phyloP scores from a whole-genome alignment of 441 rosid genomes.

The Euphorbia schlechtendalii region DNA sequence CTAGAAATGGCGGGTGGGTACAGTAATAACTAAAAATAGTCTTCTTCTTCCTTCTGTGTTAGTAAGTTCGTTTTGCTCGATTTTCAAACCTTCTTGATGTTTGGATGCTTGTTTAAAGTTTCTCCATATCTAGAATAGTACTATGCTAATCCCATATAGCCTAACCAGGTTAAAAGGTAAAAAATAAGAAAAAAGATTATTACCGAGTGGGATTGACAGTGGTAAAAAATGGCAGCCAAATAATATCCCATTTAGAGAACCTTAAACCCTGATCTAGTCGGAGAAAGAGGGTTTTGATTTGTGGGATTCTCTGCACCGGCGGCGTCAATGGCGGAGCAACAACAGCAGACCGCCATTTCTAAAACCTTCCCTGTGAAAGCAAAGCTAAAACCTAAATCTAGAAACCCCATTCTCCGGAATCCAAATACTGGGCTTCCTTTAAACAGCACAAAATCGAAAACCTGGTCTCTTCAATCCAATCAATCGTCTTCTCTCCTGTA shows the following conservation, averaged over 20 bases:
- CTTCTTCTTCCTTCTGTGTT: neutral
- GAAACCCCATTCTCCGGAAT: slow-evolving; percentile 58
- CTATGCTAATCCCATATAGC: too few relatives aligned
- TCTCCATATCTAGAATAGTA: neutral
- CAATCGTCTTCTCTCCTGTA: slow-evolving; percentile 58
- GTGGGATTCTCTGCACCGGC: slow-evolving; percentile 39
- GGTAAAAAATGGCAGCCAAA: too few relatives aligned
- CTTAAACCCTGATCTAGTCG: neutral
- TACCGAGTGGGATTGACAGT: too few relatives aligned
- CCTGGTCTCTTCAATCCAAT: slow-evolving; percentile 53
- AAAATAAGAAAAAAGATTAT: neutral
- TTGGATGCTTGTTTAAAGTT: neutral
- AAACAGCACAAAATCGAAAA: slow-evolving; percentile 46
- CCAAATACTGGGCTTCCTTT: slow-evolving; percentile 84
- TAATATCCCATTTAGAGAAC: slow-evolving; percentile 24
- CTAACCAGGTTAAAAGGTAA: neutral
- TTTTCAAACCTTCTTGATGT: neutral
- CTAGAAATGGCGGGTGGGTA: neutral
- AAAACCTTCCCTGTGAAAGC: slow-evolving; percentile 56
- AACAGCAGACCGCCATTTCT: slow-evolving; percentile 13
- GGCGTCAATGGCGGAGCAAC: slow-evolving; percentile 8
- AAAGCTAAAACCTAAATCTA: slow-evolving; percentile 55
- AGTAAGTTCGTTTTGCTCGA: neutral
- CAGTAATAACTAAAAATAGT: neutral
- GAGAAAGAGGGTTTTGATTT: too few relatives aligned